A percentile compares a stretch with the other conserved stretches of the same genome.
These are phyloP conservation scores for Naganishia cerealis DNA, from an alignment of 1,284 basidiomycete genomes.

Conservation along the genomic window DNA sequence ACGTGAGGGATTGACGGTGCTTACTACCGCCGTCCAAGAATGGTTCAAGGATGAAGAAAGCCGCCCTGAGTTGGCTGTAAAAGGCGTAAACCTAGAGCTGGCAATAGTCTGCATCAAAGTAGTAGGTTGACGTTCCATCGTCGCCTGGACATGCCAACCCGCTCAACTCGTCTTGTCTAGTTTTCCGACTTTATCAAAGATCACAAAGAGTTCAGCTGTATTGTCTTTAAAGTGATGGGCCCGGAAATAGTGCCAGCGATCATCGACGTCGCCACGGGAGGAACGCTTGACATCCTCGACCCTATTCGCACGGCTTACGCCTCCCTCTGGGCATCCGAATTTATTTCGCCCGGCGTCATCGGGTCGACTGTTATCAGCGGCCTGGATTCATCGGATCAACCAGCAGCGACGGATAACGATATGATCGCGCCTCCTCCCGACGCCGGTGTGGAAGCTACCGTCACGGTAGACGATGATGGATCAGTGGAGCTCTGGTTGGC, in stretches of 20 bases:
- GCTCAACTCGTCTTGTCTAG: neutral
- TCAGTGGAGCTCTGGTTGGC: neutral
- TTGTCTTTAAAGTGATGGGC: conserved; percentile 5
- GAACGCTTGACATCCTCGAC: conserved; percentile 8
- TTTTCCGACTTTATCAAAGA: conserved; percentile 1
- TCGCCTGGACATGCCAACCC: too few species aligned
- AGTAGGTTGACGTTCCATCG: neutral
- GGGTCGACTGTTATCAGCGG: conserved; percentile 1
- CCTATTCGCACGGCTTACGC: conserved; percentile 6
- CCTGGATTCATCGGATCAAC: neutral
- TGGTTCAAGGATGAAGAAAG: conserved; percentile 3
- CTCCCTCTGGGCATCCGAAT: neutral
- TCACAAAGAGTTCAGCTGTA: conserved; percentile 7
- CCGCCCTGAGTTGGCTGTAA: conserved; percentile 20
- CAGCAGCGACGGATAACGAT: neutral
- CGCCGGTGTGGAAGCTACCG: neutral
- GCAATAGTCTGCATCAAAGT: conserved; percentile 4
- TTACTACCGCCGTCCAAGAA: conserved; percentile 2
- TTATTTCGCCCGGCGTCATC: too few species aligned
- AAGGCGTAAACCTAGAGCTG: conserved; percentile 8
- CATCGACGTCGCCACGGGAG: too few species aligned
- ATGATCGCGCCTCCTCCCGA: neutral
- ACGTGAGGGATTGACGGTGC: conserved; percentile 10
- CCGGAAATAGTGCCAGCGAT: neutral
- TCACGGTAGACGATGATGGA: neutral